A percentile compares a stretch with the other conserved stretches of the same genome.
Conservation (phyloP, 225 moss, liverwort and hornwort species). For the Pseudisothecium myosuroides region DNA sequence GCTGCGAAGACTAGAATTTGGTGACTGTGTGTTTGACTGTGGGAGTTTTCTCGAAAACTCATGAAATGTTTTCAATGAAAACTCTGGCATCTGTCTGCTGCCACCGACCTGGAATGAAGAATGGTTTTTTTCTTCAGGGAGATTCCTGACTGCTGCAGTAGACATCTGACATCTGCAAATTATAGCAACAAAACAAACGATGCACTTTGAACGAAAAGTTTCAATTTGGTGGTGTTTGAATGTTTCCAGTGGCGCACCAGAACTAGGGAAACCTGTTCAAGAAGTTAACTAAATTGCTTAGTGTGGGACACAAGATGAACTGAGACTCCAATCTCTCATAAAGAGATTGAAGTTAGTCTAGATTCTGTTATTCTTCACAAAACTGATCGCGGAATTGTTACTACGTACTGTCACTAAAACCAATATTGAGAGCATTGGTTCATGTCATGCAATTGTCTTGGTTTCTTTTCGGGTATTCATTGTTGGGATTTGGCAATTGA, state of each 20-base stretch:
- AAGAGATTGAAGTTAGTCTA: neutral
- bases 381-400: neutral
- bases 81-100: neutral
- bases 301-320: neutral
- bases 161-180: neutral
- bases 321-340: too few species aligned
- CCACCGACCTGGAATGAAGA: neutral
- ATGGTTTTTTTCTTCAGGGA: too few species aligned
- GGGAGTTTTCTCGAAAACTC: neutral
- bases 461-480: neutral
- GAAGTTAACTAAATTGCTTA: too few species aligned
- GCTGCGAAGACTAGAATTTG: neutral
- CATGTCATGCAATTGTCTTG: neutral
- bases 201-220: neutral
- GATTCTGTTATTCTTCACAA: neutral
- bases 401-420: too few species aligned
- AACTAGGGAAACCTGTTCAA: too few species aligned
- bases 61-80: neutral
- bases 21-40: too few species aligned
- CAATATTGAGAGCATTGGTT: neutral
- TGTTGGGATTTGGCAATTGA: neutral
- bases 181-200: neutral
- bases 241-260: neutral
- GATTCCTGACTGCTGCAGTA: neutral
- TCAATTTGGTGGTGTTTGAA: neutral